Base-by-base conservation (phyloP, 179 eudicot genomes). In the Camellia oleifera region DNA sequence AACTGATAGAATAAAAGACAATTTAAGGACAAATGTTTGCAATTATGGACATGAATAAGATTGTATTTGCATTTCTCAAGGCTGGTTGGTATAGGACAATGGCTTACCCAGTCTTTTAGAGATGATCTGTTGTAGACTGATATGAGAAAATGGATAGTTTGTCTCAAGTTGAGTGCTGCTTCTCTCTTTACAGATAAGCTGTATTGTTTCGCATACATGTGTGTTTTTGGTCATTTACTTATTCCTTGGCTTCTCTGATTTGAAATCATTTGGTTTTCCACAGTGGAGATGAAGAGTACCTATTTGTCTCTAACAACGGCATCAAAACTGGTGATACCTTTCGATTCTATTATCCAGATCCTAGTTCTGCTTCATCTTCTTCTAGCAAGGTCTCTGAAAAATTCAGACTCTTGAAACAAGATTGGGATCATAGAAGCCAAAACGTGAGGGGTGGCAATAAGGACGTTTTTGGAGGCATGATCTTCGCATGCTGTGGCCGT, bases 401-500 rank as follows among this genome's bases (percentile, higher is more conserved):
- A 20, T 52, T 94, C 42, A 78, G 82, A 80, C 80, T 56, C 69
- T 57, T 91, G 69, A 87, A 84, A 75, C 83, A 84, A 77, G 81
- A 72, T 69, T 69, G 61, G 42, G 75, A 70, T 4, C 8, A 56
- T 17, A 57, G 45, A 32, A 32, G 70, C 12, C 64, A 60, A 17
- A 13, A 12, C 9, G 4, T 6, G n/a, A 54, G 4, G 45, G 20
- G 80, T 57, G 45, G 64, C 40, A 86, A 82, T 66, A 68, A 83
- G 79, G 85, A 86, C 77, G 82, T 88, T 40, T 84, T 94, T 57
- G 99, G 99, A 69, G 93, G 94, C 15, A 82, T 96, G 57, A 82
- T 96, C 50, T 96, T 96, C 72, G 20, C 94, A 77, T 94, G 96
- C 67, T 89, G 91, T 89, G 96, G 97, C 20, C 95, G 98, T 0